Evolutionary conservation across 768 basidiomycete species (phyloP).

Genomic region (Kwoniella dendrophila): DNA sequence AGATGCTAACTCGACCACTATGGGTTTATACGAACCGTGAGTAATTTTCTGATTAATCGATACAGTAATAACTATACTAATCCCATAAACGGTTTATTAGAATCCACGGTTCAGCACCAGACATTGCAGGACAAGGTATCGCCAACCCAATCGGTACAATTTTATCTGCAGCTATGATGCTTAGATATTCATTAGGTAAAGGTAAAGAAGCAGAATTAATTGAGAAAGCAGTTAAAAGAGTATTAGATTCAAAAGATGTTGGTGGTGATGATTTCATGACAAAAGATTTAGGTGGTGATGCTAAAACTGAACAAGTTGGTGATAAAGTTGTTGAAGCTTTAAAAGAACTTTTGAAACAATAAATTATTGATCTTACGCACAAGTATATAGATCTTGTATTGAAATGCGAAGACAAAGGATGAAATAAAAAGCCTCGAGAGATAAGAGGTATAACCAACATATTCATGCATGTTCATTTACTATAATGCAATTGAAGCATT

Average conservation of each 20-base stretch:
- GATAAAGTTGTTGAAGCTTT: constrained; percentile 77
- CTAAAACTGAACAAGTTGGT: constrained; percentile 76
- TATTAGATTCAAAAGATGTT: constrained; percentile 68
- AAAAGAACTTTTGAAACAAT: constrained; percentile 60
- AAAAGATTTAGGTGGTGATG: constrained; percentile 80
- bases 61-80: not conserved
- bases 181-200: constrained; percentile 90
- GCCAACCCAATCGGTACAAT: constrained; percentile 96
- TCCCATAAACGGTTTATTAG: constrained; percentile 6
- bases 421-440: not conserved
- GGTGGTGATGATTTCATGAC: constrained; percentile 82
- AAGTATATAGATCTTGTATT: no score
- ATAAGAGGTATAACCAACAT: no score
- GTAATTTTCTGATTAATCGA: constrained; percentile 12
- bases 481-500: no score
- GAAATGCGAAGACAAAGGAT: no score
- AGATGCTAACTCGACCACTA: constrained; percentile 70
- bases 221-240: constrained; percentile 86
- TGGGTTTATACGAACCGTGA: constrained; percentile 88
- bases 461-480: no score
- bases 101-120: constrained; percentile 92
- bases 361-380: no score
- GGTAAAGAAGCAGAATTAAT: constrained; percentile 81
- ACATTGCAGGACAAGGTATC: constrained; percentile 90
- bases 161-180: constrained; percentile 87